These are phyloP conservation scores for Neodidymelliopsis sp. DNA, from an alignment of 2,329 filamentous ascomycete genomes.

Conservation along the genomic window DNA sequence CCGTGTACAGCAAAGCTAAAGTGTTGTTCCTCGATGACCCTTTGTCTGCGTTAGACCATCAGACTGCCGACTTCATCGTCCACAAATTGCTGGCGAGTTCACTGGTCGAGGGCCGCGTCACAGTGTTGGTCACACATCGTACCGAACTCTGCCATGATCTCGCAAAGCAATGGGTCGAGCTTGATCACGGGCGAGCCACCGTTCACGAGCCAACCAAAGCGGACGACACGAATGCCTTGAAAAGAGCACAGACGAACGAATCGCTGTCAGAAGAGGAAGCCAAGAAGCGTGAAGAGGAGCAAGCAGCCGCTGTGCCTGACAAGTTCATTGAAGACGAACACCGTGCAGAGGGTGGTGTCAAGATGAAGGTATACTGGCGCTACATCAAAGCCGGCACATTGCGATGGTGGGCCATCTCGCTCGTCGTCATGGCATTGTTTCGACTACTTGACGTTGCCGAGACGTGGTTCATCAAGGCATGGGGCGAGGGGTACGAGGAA, in stretches of 20 bases:
- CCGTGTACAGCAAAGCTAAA: constrained; percentile 64
- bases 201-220: constrained; percentile 53
- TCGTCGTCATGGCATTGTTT: constrained; percentile 69
- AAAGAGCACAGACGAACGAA: constrained; percentile 49
- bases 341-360: constrained; percentile 76
- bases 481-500: constrained; percentile 77
- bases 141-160: constrained; percentile 75
- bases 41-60: constrained; percentile 67
- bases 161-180: constrained; percentile 76
- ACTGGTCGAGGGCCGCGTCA: constrained; percentile 61
- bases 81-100: constrained; percentile 63
- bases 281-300: constrained; percentile 45
- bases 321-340: constrained; percentile 84
- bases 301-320: constrained; percentile 66
- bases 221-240: constrained; percentile 54
- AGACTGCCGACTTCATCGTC: constrained; percentile 69
- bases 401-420: constrained; percentile 72
- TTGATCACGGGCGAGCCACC: constrained; percentile 66
- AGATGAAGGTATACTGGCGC: constrained; percentile 79
- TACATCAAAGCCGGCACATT: constrained; percentile 84
- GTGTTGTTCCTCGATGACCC: constrained; percentile 67
- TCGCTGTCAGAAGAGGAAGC: constrained; percentile 46
- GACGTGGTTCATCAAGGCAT: constrained; percentile 84
- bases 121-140: constrained; percentile 70
- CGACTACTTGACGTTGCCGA: constrained; percentile 71